These are phyloP conservation scores for Amoebophrya sp. DNA, from an alignment of 169 alveolate species.

Conservation along the genomic window DNA sequence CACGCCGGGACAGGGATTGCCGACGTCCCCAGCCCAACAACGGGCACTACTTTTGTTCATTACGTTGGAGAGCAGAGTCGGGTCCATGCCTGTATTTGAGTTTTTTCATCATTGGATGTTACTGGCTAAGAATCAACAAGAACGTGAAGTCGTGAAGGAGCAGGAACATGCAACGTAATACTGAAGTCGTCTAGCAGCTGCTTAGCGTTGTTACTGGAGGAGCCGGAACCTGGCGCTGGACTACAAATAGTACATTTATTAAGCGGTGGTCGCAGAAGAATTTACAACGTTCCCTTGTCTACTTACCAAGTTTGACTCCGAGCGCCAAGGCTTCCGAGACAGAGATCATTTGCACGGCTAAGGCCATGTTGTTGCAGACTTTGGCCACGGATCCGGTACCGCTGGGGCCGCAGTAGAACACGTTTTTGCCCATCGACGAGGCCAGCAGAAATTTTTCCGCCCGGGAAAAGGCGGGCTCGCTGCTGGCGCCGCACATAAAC, in stretches of 20 bases:
- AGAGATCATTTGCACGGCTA: neutral
- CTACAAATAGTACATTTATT: too few species aligned
- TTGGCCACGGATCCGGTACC: neutral
- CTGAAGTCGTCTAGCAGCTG: too few species aligned
- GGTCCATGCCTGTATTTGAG: neutral
- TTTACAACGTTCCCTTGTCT: too few species aligned
- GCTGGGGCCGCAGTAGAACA: neutral
- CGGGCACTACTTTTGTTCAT: slow-evolving; percentile 1
- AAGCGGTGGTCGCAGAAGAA: too few species aligned
- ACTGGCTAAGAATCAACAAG: too few species aligned
- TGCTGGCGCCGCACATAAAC: neutral
- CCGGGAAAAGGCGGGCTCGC: neutral
- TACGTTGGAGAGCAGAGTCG: neutral
- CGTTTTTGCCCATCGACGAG: neutral
- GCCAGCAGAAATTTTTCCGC: neutral
- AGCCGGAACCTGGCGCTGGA: too few species aligned
- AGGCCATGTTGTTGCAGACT: neutral
- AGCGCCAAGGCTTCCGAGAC: neutral
- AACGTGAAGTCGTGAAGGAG: too few species aligned
- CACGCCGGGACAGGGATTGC: neutral
- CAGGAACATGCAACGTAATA: too few species aligned
- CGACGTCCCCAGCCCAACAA: neutral
- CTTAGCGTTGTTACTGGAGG: too few species aligned
- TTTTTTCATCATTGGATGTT: too few species aligned
- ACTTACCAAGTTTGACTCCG: neutral